Percentiles rank a stretch among this genome's conserved stretches.
Evolutionary conservation across 106 monocot genomes (phyloP).

Genomic region (Allium fistulosum): DNA sequence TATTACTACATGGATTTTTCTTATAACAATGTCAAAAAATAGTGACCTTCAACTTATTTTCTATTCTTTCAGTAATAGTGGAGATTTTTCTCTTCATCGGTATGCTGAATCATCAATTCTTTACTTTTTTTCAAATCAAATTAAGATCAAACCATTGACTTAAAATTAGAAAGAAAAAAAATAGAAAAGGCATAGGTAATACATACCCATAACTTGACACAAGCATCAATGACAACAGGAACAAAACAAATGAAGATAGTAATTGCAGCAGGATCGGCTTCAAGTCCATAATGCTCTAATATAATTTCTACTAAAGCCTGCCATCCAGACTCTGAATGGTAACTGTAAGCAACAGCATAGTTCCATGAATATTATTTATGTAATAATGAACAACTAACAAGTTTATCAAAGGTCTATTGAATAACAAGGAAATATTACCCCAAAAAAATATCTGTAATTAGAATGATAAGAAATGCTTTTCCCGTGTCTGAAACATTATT

Average conservation of each 20-base stretch:
- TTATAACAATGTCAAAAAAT: too few species aligned
- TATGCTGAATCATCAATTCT: too few species aligned
- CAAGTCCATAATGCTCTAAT: constrained; percentile 80
- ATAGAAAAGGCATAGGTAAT: not conserved
- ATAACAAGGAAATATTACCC: constrained; percentile 42
- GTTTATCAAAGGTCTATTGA: not conserved
- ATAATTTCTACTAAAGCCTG: constrained; percentile 66
- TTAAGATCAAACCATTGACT: too few species aligned
- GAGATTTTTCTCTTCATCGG: too few species aligned
- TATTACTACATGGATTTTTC: too few species aligned
- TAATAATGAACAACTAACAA: not conserved
- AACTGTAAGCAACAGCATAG: constrained; percentile 32
- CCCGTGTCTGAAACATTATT: constrained; percentile 89
- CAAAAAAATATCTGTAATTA: constrained; percentile 87
- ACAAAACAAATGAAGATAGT: constrained; percentile 76
- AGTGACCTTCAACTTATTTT: too few species aligned
- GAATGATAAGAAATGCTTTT: constrained; percentile 86
- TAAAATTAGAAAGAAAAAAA: too few species aligned
- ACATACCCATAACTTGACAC: constrained; percentile 91
- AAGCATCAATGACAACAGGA: constrained; percentile 89
- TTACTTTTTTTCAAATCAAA: too few species aligned
- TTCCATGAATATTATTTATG: not conserved
- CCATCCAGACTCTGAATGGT: constrained; percentile 97
- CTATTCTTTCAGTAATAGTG: too few species aligned
- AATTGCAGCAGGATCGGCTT: constrained; percentile 75